Percentiles rank a stretch among this genome's conserved stretches.
Conservation (phyloP, 192 early-diverging fungal species). For the Allomyces macrogynus region DNA sequence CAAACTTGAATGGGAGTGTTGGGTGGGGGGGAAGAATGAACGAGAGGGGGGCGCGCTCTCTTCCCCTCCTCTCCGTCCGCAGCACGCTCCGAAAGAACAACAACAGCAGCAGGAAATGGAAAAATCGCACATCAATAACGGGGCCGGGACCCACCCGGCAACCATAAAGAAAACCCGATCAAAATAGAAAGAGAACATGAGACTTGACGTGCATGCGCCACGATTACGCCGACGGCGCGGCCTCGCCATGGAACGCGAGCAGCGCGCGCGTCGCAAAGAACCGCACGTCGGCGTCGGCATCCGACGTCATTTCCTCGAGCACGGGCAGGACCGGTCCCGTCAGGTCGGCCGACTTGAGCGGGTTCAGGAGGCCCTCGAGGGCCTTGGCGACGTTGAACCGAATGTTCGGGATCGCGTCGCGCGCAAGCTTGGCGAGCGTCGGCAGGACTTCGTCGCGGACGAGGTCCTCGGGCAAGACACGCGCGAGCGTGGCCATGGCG, state of each 20-base stretch:
- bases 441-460: slow-evolving; percentile 78
- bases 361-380: slow-evolving; percentile 60
- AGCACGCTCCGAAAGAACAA: too few species aligned
- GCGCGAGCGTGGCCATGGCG: slow-evolving; percentile 79
- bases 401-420: slow-evolving; percentile 96
- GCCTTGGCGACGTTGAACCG: slow-evolving; percentile 98
- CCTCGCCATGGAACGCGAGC: slow-evolving; percentile 1
- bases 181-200: too few species aligned
- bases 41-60: too few species aligned
- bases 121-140: too few species aligned
- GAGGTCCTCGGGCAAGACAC: slow-evolving; percentile 65
- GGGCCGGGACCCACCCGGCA: too few species aligned
- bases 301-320: slow-evolving; percentile 64
- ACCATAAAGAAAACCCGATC: too few species aligned
- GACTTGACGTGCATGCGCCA: too few species aligned
- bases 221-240: background rate
- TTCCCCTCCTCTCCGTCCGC: too few species aligned
- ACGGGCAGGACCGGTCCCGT: slow-evolving; percentile 52
- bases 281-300: slow-evolving; percentile 81
- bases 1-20: too few species aligned
- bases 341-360: slow-evolving; percentile 44
- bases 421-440: slow-evolving; percentile 55
- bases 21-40: too few species aligned
- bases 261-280: slow-evolving; percentile 73
- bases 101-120: too few species aligned